Base-by-base conservation (phyloP, 2,329 filamentous ascomycete species). In the Nemania sp. region DNA sequence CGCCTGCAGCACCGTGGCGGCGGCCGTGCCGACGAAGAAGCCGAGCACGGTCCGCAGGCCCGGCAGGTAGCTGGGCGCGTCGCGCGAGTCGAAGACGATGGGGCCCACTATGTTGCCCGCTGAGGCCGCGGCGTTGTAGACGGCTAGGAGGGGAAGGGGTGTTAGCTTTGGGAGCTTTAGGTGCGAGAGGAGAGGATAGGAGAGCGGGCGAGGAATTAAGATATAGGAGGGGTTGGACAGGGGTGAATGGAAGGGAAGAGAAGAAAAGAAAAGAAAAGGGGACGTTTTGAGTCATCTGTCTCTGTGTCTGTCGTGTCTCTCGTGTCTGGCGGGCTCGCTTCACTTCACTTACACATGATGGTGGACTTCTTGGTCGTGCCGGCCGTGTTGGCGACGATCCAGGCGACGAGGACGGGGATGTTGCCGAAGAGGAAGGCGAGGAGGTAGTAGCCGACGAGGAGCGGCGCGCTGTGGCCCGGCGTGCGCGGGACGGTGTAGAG, bases 331-430 rank as follows among this genome's bases (percentile, higher is more conserved):
- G 25, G 7, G 7, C 7, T 29, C 25, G 25, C 32, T 47, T 29
- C 11, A 10, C 7, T 5, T 20, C 20, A 55, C 61, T 54, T 59
- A 65, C 63, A 84, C 80, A 89, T 86, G 40, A 86, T 80, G 50
- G 84, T 79, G 0, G 85, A 86, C 69, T 87, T 88, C 74, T 90
- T 90, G 2, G 87, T 89, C 15, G 82, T 84, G 6, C 88, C 88
- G 0, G 80, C 88, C 0, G 86, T 89, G 71, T 90, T 90, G 7
- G 83, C 85, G 5, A 90, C 81, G 59, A 90, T 86, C 88, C 88
- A 91, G 0, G 84, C 81, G 0, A 90, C 83, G 25, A 89, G 83
- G 10, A 90, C 76, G 0, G 87, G 87, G 66, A 88, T 89, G 1
- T 82, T 84, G 1, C 85, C 86, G 62, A 86, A 90, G 9, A 90